Base-by-base conservation (phyloP, 345 rosid species). In the Bruguiera sexangula region DNA sequence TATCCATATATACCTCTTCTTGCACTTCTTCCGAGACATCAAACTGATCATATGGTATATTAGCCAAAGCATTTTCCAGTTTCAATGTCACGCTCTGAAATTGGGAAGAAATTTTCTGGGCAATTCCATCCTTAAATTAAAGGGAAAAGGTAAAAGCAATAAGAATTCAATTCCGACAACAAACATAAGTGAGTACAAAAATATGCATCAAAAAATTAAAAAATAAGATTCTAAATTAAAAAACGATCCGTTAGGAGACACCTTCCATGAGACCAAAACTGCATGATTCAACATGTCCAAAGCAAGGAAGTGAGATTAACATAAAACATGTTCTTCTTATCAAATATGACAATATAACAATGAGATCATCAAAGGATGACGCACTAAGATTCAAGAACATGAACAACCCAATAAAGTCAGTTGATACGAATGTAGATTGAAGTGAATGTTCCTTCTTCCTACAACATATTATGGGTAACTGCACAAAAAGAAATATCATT, bases 11-110 rank as follows among this genome's bases (percentile, higher is more conserved):
- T 76, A 92, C 97, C 96, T 92, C 96, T 73, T 95, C 96, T 9
- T 79, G 85, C 37, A 95, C 92, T 79, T 92, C 97, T 72, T 83
- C 92, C 7, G 99, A 88, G 83, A 95, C 87, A 60, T 87, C 84
- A 60, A 88, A 86, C 29, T 67, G 85, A 74, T 87, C 84, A 66
- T 82, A 90, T 4, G 98, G 96, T 61, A 92, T 37, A 43, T 74
- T 75, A 21, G 81, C 79, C 78, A 92, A 86, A 31, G 91, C 93
- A 77, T 86, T 92, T 85, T 87, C 96, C 79, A 92, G 74, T 75
- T 92, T 88, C 90, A 90, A 84, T 0, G 96, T 88, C 75, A 92
- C 92, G 37, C 89, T 86, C 48, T 87, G 97, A 73, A 95, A 88
- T 67, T 89, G 96, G 65, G 83, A 85, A 15, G 87, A 72, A 58